Base-by-base conservation (phyloP, 2,329 filamentous ascomycete species). In the Colletotrichum sp. region DNA sequence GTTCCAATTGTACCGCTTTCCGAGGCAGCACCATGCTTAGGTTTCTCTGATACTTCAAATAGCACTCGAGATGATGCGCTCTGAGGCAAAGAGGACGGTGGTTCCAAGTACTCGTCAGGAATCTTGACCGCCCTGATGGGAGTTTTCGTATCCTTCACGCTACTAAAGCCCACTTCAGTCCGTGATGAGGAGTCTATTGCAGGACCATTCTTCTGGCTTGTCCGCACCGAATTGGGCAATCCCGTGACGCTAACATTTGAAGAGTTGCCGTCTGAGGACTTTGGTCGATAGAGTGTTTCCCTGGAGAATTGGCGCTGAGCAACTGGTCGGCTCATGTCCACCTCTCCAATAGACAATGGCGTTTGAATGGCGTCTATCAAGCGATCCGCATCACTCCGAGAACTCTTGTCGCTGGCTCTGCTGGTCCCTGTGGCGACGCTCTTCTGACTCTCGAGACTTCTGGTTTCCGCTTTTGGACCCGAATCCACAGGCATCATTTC, bases 291-390 rank as follows among this genome's bases (percentile, higher is more conserved):
- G 59, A 9, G 60, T 72, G 28, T 57, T 49, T 79, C 77, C 68
- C 71, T 80, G 1, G 80, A 80, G 21, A 78, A 76, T 13, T 76
- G 72, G 8, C 79, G 80, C 15, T 78, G 78, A 36, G 79, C 21
- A 26, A 49, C 18, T n/a, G 77, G 76, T 18, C 71, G 66, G 34
- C 34, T 36, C 12, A 10, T 10, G 10, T 68, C 49, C 12, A 30
- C 24, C 8, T 77, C 71, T 24, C 74, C 78, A 8, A 89, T 79
- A 3, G 84, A 81, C 3, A 91, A 83, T 0, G 93, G 90, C 13
- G 90, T 92, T 79, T 93, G 90, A 4, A 95, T 94, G 4, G 93
- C 93, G 80, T 95, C 90, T 28, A 95, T 95, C 15, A 95, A 85
- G 32, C 93, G 87, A 76, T 95, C 93, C 0, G 93, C 92, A 78